Percentiles rank a stretch among this genome's conserved stretches.
Conservation (phyloP, 1,284 basidiomycete species). For the Cutaneotrichosporon mucoides region DNA sequence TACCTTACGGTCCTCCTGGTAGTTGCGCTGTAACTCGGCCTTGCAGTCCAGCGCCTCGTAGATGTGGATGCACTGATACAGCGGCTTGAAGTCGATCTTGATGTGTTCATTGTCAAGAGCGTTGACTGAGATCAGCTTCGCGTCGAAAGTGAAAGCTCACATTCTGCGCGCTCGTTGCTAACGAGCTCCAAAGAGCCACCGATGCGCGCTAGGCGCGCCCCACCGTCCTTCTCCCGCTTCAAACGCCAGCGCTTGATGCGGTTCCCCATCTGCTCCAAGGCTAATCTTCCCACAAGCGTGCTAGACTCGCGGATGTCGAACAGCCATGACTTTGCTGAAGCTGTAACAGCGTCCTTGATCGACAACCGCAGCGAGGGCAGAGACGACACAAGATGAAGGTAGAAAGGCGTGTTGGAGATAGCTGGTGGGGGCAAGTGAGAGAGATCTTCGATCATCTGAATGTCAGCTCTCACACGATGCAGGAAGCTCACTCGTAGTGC, state of each 20-base stretch:
- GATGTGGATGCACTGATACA: constrained; percentile 97
- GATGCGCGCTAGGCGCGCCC: constrained; percentile 66
- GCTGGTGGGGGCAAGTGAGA: constrained; percentile 84
- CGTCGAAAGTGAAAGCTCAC: constrained; percentile 54
- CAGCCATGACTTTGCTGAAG: constrained; percentile 95
- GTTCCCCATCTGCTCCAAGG: constrained; percentile 83
- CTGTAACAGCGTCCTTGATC: constrained; percentile 89
- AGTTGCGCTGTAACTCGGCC: constrained; percentile 82
- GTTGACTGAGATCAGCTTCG: constrained; percentile 59
- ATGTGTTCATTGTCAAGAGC: constrained; percentile 86
- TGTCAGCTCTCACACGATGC: constrained; percentile 3
- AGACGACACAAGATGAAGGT: constrained; percentile 84
- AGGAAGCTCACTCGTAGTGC: constrained; percentile 74
- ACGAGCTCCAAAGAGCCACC: constrained; percentile 93
- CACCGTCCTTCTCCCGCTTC: constrained; percentile 62
- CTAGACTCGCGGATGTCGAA: constrained; percentile 89
- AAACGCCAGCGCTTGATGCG: constrained; percentile 79
- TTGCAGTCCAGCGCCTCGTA: constrained; percentile 86
- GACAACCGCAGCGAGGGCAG: constrained; percentile 82
- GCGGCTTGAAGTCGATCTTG: constrained; percentile 85
- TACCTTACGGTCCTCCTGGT: constrained; percentile 92
- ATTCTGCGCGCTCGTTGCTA: constrained; percentile 89
- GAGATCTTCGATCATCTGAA: constrained; percentile 71
- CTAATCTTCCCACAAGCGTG: constrained; percentile 77
- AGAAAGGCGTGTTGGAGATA: constrained; percentile 88